Conservation (phyloP, 192 early-diverging fungal genomes). For the Backusella macrospora region DNA sequence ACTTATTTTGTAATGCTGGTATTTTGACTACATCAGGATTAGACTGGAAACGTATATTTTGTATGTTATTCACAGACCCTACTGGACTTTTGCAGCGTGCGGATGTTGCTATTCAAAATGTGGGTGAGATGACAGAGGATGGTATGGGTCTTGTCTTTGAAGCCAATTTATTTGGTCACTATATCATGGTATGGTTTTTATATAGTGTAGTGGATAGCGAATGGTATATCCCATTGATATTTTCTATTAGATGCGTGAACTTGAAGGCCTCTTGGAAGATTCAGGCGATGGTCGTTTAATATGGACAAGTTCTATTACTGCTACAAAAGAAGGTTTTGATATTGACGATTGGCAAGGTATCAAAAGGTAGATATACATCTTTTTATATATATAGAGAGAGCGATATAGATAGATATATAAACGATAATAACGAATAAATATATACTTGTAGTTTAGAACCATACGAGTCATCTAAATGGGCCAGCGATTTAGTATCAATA, state of each 20-base stretch:
- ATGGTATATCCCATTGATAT: not conserved
- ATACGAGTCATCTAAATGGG: conserved; percentile 63
- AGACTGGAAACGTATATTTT: conserved; percentile 40
- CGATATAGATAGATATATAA: not conserved
- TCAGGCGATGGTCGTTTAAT: conserved; percentile 51
- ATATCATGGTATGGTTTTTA: conserved; percentile 48
- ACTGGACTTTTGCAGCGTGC: conserved; percentile 43
- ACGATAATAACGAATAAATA: not conserved
- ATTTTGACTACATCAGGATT: conserved; percentile 45
- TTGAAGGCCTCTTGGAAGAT: conserved; percentile 44
- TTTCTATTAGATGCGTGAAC: conserved; percentile 46
- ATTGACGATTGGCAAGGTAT: conserved; percentile 56
- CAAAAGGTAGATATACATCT: conserved; percentile 30
- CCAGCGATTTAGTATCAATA: conserved; percentile 48
- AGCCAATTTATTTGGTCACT: conserved; percentile 63
- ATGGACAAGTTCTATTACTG: conserved; percentile 59
- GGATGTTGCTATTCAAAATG: conserved; percentile 46
- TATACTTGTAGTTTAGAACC: conserved; percentile 36
- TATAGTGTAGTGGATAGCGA: not conserved
- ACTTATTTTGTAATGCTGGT: conserved; percentile 62
- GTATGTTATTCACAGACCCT: conserved; percentile 38
- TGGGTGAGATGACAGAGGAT: conserved; percentile 51
- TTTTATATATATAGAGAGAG: not conserved
- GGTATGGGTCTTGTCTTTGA: conserved; percentile 56
- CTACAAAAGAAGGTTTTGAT: conserved; percentile 36